Evolutionary conservation across 2,329 filamentous ascomycete species (phyloP), one percentile per base, ranked within the genome.

Genomic region (Juglanconis juglandina): DNA sequence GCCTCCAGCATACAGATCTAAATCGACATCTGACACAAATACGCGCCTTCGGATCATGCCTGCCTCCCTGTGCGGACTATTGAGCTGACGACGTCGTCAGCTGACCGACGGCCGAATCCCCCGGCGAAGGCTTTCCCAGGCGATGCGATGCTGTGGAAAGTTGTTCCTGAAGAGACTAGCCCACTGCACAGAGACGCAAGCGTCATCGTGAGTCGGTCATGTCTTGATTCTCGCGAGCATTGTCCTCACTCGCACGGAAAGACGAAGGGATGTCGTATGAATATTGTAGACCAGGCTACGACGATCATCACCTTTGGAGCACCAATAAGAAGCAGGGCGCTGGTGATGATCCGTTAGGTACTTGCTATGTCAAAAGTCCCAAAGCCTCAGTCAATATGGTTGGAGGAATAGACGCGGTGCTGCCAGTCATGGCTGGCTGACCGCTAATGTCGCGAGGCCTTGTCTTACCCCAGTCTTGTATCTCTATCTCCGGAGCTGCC

Each of bases 391-490:
- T 13, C 46, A 46, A 44, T 35, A 49, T 51, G 51, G 54, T 62
- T 59, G 60, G 60, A 37, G 37, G 41, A 56, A 59, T 51, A 62
- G 56, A 56, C 60, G 56, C 60, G 57, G 42, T 17, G 10, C 52
- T 59, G 57, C 60, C 53, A 32, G 34, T 13, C 14, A 51, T 42
- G 30, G 41, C 48, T 35, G n/a, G 48, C 47, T 47, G 44, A 8
- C 48, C 13, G 46, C 30, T n/a, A 32, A 33, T 24, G 37, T 7
- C n/a, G 48, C 14, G 41, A 32, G 14, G 24, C 42, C 30, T 49
- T 48, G 46, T 32, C 44, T 5, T 6, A 32, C 46, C 13, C 24
- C 33, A 32, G 3, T 49, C 34, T 37, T 48, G 17, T 13, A 47
- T 17, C n/a, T 7, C 46, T 5, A 39, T 30, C 4, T 30, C 53